A percentile compares a stretch with the other conserved stretches of the same genome.
Evolutionary conservation across 164 flowering plant species (phyloP).

Genomic region (Annona cherimola): DNA sequence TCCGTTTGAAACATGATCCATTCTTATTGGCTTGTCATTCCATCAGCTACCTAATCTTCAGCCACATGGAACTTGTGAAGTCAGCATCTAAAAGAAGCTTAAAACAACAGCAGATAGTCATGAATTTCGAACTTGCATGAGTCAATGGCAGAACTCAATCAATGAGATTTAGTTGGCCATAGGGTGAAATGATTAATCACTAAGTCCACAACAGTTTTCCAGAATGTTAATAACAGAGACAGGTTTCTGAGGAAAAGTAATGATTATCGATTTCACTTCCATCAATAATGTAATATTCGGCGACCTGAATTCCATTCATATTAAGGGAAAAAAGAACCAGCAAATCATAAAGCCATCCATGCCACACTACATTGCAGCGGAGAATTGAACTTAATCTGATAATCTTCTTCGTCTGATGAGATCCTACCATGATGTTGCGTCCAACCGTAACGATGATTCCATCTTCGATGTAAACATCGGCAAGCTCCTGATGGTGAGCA

Average conservation of each 20-base stretch:
- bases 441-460: slow-evolving; percentile 69
- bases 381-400: neutral
- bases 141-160: neutral
- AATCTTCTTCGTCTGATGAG: too few relatives aligned
- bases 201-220: neutral
- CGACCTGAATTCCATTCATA: neutral
- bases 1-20: neutral
- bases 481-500: slow-evolving; percentile 75
- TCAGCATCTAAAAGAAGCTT: neutral
- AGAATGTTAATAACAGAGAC: too few relatives aligned
- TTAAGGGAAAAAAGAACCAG: neutral
- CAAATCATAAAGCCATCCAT: too few relatives aligned
- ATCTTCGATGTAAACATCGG: slow-evolving; percentile 94
- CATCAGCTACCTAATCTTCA: neutral
- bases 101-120: neutral
- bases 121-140: neutral
- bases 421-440: slow-evolving; percentile 61
- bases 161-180: neutral
- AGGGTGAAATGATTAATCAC: neutral
- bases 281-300: neutral
- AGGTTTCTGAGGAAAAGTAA: too few relatives aligned
- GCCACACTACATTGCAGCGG: neutral
- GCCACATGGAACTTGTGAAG: neutral
- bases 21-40: neutral
- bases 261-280: too few relatives aligned